Evolutionary conservation across 176 grass and related monocot genomes (phyloP).

Genomic region (Aegilops sharonensis): DNA sequence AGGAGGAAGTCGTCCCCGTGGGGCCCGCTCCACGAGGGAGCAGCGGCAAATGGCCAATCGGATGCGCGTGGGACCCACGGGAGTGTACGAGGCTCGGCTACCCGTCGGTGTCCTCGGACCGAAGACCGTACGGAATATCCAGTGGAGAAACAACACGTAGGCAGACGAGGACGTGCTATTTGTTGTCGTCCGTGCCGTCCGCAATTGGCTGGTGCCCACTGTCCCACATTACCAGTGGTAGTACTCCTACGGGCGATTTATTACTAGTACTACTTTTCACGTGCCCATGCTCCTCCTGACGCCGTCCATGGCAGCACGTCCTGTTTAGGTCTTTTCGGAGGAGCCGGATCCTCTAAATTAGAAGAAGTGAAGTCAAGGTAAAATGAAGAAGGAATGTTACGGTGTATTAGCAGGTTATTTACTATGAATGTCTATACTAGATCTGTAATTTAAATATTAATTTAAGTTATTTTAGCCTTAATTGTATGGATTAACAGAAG

Average conservation of each 20-base stretch:
- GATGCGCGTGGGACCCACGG: not conserved
- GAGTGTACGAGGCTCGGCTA: conserved; percentile 50
- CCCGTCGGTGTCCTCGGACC: conserved; percentile 39
- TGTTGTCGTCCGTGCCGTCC: not conserved
- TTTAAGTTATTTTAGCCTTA: no score
- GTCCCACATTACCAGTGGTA: not conserved
- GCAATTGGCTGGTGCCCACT: not conserved
- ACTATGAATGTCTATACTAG: no score
- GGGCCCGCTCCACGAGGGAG: not conserved
- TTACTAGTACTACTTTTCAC: not conserved
- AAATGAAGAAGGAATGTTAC: no score
- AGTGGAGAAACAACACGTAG: not conserved
- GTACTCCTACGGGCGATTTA: not conserved
- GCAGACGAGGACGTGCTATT: not conserved
- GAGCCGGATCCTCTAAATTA: no score
- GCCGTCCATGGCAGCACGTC: not conserved
- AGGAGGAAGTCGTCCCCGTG: not conserved
- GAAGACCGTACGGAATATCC: conserved; percentile 23
- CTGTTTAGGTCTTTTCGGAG: no score
- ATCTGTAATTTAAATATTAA: no score
- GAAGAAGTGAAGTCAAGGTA: no score
- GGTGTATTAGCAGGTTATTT: no score
- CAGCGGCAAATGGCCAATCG: not conserved
- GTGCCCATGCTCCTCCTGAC: not conserved
- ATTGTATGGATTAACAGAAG: no score